Evolutionary conservation across 1,139 yeast species (phyloP), one percentile per base, ranked within the genome.

Genomic region (Yamadazyma songkhlaensis): DNA sequence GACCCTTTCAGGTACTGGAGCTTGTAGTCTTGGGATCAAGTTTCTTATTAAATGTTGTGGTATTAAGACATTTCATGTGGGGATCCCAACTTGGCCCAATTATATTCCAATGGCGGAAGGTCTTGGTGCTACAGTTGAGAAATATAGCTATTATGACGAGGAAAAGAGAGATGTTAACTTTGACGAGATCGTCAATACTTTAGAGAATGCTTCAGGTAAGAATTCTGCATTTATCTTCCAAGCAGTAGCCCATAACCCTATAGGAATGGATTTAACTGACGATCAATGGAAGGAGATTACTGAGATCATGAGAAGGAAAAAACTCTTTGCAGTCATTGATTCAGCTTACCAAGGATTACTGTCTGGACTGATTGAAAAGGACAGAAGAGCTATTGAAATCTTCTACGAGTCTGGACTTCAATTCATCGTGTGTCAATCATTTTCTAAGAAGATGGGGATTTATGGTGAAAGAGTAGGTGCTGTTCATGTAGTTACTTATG

Each of bases 181-280:
- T 38, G 59, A 51, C 1, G 36, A 56, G 9, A 44, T 61, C 11
- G 35, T 52, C 25, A 39, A 41, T 7, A 59, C 65, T 3, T 45
- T 66, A 40, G 20, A 32, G 12, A 39, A 52, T 4, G 32, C 46
- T 2, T 69, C 67, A 2, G 57, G 61, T 1, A 36, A 32, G 11
- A 50, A 56, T 22, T 59, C 71, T 0, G 59, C 62, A 10, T 67
- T 67, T 43, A 65, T 89, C 37, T 72, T 89, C 43, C 97, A 89
- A 64, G 92, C 95, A 4, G 88, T 96, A 55, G 92, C 96, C 53
- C 97, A 89, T 70, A 89, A 89, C 64, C 97, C 97, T 29, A 89
- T 96, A 11, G 97, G 96, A 28, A 78, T 88, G 46, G 97, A 89
- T 58, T 92, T 94, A 42, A 74, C 85, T 6, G 61, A 61, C 31